Base-by-base conservation (phyloP, 257 asterid genomes). In the Solanum lignicaule region DNA sequence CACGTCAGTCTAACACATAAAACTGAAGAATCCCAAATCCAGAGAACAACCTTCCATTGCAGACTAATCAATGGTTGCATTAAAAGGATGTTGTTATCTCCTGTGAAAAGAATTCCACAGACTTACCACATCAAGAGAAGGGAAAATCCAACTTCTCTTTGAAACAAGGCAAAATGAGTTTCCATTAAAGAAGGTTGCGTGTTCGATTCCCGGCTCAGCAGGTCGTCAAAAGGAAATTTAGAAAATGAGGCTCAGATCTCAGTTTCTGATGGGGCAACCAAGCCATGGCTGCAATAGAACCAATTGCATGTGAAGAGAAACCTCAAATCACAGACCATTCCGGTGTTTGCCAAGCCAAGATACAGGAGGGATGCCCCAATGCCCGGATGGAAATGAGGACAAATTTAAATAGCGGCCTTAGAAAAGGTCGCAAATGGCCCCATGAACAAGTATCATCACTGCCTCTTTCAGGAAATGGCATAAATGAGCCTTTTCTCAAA, bases 1-100 rank as follows among this genome's bases (percentile, higher is more conserved):
- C 95, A 93, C 93, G 93, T 94, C 98, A 93, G 94, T 94, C 96
- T 92, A 94, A 94, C 96, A 92, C 96, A 93, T 69, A 71, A 31
- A 72, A 72, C 46, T 32, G 81, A 33, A 72, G 46, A 72, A 72
- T 33, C 81, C 81, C 81, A 72, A 33, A 32, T 69, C 81, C 27
- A 72, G 81, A 33, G 43, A 72, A 33, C 7, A 33, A 72, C 81
- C n/a, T 33, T 72, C 81, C 27, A 33, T 32, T 72, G 81, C 4
- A 72, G 6, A 32, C 81, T 20, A 72, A 72, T 72, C 27, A 33
- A 18, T 33, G 46, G 46, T 33, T 4, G 41, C 41, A 31, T 32
- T 16, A 32, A 32, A 71, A 4, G n/a, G 79, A 36, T 32, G 79
- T 32, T 71, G 35, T 71, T 32, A 71, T 71, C 79, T 32, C 41